phyloP scores from a whole-genome alignment of 2,329 filamentous ascomycete genomes.

The Colletotrichum noveboracense region DNA sequence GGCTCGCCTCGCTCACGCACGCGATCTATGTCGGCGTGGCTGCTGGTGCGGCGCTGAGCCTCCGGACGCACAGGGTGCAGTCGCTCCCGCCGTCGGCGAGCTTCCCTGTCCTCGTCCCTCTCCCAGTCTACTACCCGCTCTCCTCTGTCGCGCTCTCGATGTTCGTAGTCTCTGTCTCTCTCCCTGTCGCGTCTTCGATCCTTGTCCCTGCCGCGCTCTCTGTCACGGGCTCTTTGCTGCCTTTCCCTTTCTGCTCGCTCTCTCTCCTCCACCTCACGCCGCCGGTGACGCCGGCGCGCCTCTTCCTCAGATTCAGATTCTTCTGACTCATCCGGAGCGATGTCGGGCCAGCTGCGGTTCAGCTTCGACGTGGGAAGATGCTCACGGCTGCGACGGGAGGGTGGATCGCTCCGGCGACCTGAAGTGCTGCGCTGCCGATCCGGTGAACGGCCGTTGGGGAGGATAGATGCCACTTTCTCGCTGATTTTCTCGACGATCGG shows the following conservation, averaged over 20 bases:
- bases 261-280: slow-evolving; percentile 26
- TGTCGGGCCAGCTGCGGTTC: slow-evolving; percentile 46
- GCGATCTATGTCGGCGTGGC: slow-evolving; percentile 54
- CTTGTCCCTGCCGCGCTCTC: slow-evolving; percentile 29
- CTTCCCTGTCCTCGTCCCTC: slow-evolving; percentile 36
- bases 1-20: slow-evolving; percentile 15
- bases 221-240: slow-evolving; percentile 44
- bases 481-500: slow-evolving; percentile 46
- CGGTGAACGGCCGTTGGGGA: slow-evolving; percentile 39
- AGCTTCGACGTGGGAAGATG: slow-evolving; percentile 44
- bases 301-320: slow-evolving; percentile 38
- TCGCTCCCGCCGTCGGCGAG: slow-evolving; percentile 32
- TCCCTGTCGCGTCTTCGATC: slow-evolving; percentile 37
- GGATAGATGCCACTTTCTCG: slow-evolving; percentile 49
- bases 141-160: neutral
- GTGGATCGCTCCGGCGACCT: slow-evolving; percentile 27
- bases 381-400: slow-evolving; percentile 35
- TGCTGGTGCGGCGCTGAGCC: slow-evolving; percentile 50
- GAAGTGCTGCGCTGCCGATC: slow-evolving; percentile 43
- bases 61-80: slow-evolving; percentile 45
- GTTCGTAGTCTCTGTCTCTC: slow-evolving; percentile 30
- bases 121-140: slow-evolving; percentile 36
- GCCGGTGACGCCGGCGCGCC: slow-evolving; percentile 27
- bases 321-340: slow-evolving; percentile 40
- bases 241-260: slow-evolving; percentile 35